phyloP scores from a whole-genome alignment of 257 asterid species.

The Capsicum pubescens region DNA sequence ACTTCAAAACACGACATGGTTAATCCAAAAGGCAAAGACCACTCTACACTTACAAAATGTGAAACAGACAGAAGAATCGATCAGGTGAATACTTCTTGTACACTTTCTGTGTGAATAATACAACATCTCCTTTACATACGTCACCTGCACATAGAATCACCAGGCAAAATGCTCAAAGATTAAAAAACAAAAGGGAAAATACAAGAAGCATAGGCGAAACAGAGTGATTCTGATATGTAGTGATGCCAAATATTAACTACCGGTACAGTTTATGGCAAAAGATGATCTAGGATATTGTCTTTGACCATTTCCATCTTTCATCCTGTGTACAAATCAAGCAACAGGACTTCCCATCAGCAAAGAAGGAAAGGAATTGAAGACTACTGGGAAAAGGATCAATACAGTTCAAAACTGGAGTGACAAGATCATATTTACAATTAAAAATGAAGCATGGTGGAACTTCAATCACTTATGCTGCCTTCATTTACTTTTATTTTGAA shows the following conservation, averaged over 20 bases:
- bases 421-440: conserved; percentile 19
- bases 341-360: conserved; percentile 21
- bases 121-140: conserved; percentile 82
- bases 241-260: conserved; percentile 41
- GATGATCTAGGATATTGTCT: conserved; percentile 67
- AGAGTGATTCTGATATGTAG: not conserved
- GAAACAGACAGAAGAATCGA: conserved; percentile 26
- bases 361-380: not conserved
- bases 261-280: conserved; percentile 70
- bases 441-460: not conserved
- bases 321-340: conserved; percentile 49
- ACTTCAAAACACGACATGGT: conserved; percentile 41
- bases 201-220: conserved; percentile 32
- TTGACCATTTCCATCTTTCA: conserved; percentile 68
- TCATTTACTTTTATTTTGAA: not conserved
- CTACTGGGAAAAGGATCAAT: not conserved
- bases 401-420: conserved; percentile 10
- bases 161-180: conserved; percentile 13
- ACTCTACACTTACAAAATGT: conserved; percentile 13
- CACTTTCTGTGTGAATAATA: conserved; percentile 73
- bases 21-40: conserved; percentile 24
- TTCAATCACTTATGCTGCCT: not conserved
- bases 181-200: not conserved
- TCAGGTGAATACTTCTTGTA: conserved; percentile 45
- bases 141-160: conserved; percentile 55